Evolutionary conservation across 73 alveolate species (phyloP).

Genomic region (Paramecium bursaria): DNA sequence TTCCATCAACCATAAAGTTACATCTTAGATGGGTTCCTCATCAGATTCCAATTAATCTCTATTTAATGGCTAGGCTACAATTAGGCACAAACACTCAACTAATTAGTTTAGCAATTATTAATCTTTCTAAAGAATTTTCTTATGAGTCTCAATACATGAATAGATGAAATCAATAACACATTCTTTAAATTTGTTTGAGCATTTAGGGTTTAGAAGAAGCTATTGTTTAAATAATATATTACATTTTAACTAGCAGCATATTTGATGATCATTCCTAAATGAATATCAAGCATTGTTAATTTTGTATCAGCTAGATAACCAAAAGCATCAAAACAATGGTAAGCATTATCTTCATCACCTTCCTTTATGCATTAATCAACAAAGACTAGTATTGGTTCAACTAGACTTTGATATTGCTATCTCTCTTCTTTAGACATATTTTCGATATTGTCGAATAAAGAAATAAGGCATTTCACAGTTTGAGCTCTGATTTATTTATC

Average conservation of each 20-base stretch:
- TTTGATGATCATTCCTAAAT: slow-evolving; percentile 55
- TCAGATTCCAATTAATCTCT: slow-evolving; percentile 56
- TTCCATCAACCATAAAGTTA: slow-evolving; percentile 58
- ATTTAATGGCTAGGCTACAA: slow-evolving; percentile 60
- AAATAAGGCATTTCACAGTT: slow-evolving; percentile 53
- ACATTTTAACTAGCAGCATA: slow-evolving; percentile 62
- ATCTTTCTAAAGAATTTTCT: slow-evolving; percentile 55
- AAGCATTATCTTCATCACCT: slow-evolving; percentile 62
- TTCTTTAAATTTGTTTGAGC: slow-evolving; percentile 50
- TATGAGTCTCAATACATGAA: slow-evolving; percentile 20
- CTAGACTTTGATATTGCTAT: slow-evolving; percentile 29
- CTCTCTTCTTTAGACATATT: slow-evolving; percentile 47
- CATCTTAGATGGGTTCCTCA: slow-evolving; percentile 65
- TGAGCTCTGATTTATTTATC: slow-evolving; percentile 35
- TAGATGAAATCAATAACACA: slow-evolving; percentile 53
- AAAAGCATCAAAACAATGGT: slow-evolving; percentile 63
- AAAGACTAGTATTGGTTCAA: slow-evolving; percentile 44
- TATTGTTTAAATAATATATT: neutral
- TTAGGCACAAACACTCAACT: slow-evolving; percentile 61
- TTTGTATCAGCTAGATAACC: slow-evolving; percentile 46
- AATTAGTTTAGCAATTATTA: slow-evolving; percentile 45
- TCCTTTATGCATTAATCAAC: slow-evolving; percentile 61
- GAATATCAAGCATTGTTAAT: slow-evolving; percentile 49
- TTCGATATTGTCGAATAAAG: slow-evolving; percentile 46
- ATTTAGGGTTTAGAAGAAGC: slow-evolving; percentile 49